phyloP scores from a whole-genome alignment of 192 early-diverging fungal species.

The Entophlyctis luteolus region DNA sequence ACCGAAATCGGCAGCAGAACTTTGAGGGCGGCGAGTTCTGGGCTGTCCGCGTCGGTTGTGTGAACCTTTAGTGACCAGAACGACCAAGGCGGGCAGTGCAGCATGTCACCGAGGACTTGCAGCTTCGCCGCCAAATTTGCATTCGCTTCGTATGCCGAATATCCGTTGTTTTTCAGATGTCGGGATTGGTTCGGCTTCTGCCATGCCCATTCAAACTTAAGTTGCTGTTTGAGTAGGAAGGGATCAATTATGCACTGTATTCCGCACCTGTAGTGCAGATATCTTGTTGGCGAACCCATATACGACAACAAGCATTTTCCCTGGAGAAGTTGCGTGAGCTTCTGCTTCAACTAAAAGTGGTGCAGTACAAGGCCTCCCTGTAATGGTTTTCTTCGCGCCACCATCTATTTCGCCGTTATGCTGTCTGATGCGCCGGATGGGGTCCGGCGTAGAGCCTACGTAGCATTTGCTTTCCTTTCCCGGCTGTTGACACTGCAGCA shows the following conservation, averaged over 20 bases:
- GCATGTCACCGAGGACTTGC: slow-evolving; percentile 34
- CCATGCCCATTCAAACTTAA: slow-evolving; percentile 51
- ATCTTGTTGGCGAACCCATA: slow-evolving; percentile 46
- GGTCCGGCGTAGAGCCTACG: slow-evolving; percentile 56
- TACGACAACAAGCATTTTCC: slow-evolving; percentile 47
- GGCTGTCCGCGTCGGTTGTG: background rate
- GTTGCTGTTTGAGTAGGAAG: background rate
- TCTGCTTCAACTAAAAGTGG: background rate
- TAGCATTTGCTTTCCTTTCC: slow-evolving; percentile 36
- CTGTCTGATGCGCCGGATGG: slow-evolving; percentile 44
- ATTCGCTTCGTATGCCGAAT: slow-evolving; percentile 18
- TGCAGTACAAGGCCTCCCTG: slow-evolving; percentile 39
- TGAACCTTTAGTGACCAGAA: slow-evolving; percentile 26
- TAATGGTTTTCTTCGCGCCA: slow-evolving; percentile 47
- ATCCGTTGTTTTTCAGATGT: slow-evolving; percentile 31
- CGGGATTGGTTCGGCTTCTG: slow-evolving; percentile 48
- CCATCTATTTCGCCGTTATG: slow-evolving; percentile 56
- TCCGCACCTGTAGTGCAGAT: slow-evolving; percentile 42
- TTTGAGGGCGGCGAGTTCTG: slow-evolving; percentile 9
- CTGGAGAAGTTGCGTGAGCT: slow-evolving; percentile 6
- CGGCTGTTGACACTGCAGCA: slow-evolving; percentile 37
- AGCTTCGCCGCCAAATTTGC: slow-evolving; percentile 31
- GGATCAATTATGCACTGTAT: background rate
- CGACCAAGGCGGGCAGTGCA: slow-evolving; percentile 30
- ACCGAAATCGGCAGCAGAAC: slow-evolving; percentile 18